A percentile compares a stretch with the other conserved stretches of the same genome.
These are phyloP conservation scores for Schizochytrium sp. DNA, from an alignment of 108 stramenopile genomes.

Conservation along the genomic window DNA sequence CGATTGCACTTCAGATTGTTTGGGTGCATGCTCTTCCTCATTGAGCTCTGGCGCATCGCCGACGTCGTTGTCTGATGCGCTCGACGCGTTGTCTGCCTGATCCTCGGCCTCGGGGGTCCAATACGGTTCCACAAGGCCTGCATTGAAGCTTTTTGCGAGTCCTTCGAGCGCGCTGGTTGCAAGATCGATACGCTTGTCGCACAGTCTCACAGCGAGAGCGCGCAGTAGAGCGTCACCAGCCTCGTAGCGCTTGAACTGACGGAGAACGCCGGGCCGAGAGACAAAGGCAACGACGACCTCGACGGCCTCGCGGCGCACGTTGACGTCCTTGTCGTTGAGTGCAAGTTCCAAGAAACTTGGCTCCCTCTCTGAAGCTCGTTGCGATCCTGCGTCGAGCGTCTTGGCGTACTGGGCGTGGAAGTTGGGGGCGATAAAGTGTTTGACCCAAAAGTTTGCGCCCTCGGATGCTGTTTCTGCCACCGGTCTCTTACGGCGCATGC, in stretches of 20 bases:
- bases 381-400: neutral
- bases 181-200: neutral
- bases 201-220: neutral
- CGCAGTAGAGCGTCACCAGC: neutral
- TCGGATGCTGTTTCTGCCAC: neutral
- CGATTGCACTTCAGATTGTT: neutral
- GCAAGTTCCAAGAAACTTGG: neutral
- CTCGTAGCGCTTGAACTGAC: neutral
- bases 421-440: neutral
- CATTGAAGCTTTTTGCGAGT: neutral
- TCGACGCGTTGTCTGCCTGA: neutral
- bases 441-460: slow-evolving; percentile 1
- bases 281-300: slow-evolving; percentile 9
- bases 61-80: neutral
- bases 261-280: neutral
- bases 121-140: neutral
- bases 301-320: neutral
- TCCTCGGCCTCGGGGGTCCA: neutral
- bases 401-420: neutral
- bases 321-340: slow-evolving; percentile 1
- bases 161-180: neutral
- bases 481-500: neutral
- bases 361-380: neutral
- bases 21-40: neutral
- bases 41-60: neutral